Base-by-base conservation (phyloP, 306 rosid genomes). In the Senna siamea region DNA sequence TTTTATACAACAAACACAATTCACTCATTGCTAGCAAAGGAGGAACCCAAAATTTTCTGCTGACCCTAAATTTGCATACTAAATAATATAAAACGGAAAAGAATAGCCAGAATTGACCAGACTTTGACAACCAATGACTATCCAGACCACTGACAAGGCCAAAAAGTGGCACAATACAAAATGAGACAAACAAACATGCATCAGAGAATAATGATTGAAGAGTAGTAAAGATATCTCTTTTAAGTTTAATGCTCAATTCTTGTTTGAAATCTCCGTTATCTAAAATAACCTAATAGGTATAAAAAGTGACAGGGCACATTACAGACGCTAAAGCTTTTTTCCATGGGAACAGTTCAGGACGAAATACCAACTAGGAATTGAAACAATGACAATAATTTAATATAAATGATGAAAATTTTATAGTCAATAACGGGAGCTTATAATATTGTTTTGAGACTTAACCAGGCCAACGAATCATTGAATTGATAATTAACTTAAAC, bases 241-340 rank as follows among this genome's bases (percentile, higher is more conserved):
- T n/a, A n/a, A n/a, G n/a, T 7, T 38, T 38, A 38, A 8, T 38
- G 43, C 9, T 38, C 8, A 5, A 38, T 38, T 38, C 43, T 38
- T 38, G 43, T 38, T 38, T 38, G 43, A 38, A 4, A 38, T 7
- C 9, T 38, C 43, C 43, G 30, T 26, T 26, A 26, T 26, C 1
- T 38, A 1, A 7, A 59, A 58, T 1, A 19, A 46, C 34, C 5
- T 34, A 46, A 48, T 48, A 70, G 6, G 58, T 47, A 19, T 2
- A 7, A 1, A 35, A 62, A 62, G 59, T 70, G 61, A 78, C 51
- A 3, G 15, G 58, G 51, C 38, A 40, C 61, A 48, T 58, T 68
- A 69, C 7, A 3, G 30, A 17, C 46, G 32, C 17, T 9, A 2
- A 40, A 58, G 35, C 23, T 17, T 37, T 17, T 37, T 19, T 76